Percentiles rank a stretch among this genome's conserved stretches.
Conservation (phyloP, 768 basidiomycete genomes). For the Lactifluus subvellereus region DNA sequence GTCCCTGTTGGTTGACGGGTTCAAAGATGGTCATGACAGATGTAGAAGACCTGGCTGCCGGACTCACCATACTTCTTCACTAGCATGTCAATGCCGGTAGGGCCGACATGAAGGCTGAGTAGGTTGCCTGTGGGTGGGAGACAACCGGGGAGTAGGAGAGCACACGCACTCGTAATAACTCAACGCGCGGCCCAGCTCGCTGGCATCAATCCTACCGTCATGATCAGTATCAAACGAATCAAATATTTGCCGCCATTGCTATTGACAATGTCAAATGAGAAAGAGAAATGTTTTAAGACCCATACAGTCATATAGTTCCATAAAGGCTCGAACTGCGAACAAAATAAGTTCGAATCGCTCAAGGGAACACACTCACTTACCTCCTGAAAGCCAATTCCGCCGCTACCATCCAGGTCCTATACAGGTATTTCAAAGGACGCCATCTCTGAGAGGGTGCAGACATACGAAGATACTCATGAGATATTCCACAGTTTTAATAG, state of each 20-base stretch:
- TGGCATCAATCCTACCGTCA: constrained; percentile 1
- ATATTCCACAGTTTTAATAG: not conserved
- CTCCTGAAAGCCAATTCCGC: constrained; percentile 5
- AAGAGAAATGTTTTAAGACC: not conserved
- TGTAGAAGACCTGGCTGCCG: not conserved
- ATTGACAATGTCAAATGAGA: constrained; percentile 1
- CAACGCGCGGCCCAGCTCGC: constrained; percentile 1
- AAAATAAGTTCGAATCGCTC: not conserved
- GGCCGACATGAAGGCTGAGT: constrained; percentile 6
- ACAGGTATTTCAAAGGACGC: not conserved
- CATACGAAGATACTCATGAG: constrained; percentile 16
- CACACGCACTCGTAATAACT: constrained; percentile 3
- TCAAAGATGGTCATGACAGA: not conserved
- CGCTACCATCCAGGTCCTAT: constrained; percentile 10
- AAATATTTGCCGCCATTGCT: constrained; percentile 14
- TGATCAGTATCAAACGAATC: not conserved
- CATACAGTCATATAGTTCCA: constrained; percentile 12
- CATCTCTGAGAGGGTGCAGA: not conserved
- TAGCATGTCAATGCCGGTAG: not conserved
- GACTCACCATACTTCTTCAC: constrained; percentile 15
- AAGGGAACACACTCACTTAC: not conserved
- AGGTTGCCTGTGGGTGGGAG: not conserved
- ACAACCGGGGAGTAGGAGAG: not conserved
- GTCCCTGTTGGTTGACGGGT: not conserved
- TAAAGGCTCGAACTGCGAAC: constrained; percentile 3